A percentile compares a stretch with the other conserved stretches of the same genome.
phyloP scores from a whole-genome alignment of 1,284 basidiomycete genomes.

The Ustilago loliicola region DNA sequence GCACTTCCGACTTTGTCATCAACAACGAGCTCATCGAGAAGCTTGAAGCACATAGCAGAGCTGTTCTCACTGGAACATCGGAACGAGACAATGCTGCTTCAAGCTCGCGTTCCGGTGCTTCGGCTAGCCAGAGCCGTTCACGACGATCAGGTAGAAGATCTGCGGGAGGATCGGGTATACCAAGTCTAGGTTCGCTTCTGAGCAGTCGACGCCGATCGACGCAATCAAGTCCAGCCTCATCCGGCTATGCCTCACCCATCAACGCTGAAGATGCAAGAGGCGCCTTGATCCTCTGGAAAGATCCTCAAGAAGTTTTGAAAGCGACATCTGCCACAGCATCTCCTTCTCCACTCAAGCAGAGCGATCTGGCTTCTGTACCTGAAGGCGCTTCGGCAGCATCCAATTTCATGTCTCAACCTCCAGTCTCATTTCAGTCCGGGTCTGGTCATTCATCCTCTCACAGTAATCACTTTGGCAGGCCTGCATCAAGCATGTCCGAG shows the following conservation, averaged over 20 bases:
- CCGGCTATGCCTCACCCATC: constrained; percentile 50
- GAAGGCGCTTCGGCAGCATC: constrained; percentile 11
- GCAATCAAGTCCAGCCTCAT: constrained; percentile 45
- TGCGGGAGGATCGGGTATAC: constrained; percentile 11
- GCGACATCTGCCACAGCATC: constrained; percentile 10
- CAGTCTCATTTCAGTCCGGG: constrained; percentile 37
- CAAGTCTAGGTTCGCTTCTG: constrained; percentile 33
- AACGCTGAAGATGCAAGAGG: constrained; percentile 42
- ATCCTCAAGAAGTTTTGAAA: constrained; percentile 47
- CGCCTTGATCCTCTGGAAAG: constrained; percentile 49
- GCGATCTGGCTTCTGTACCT: constrained; percentile 16
- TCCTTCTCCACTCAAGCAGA: constrained; percentile 30
- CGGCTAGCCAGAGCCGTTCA: constrained; percentile 10
- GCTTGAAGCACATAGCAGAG: constrained; percentile 53
- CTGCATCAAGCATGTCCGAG: not conserved
- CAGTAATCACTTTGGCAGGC: not conserved
- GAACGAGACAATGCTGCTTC: constrained; percentile 46
- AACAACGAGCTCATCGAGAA: constrained; percentile 62
- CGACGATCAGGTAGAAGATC: constrained; percentile 39
- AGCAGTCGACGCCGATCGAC: constrained; percentile 36
- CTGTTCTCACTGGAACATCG: constrained; percentile 49
- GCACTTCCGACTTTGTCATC: constrained; percentile 41
- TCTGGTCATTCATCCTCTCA: not conserved
- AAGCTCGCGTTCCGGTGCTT: constrained; percentile 19
- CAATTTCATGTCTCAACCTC: constrained; percentile 37